Evolutionary conservation across 805 yeast genomes (phyloP).

Genomic region (Ogataea haglerorum): DNA sequence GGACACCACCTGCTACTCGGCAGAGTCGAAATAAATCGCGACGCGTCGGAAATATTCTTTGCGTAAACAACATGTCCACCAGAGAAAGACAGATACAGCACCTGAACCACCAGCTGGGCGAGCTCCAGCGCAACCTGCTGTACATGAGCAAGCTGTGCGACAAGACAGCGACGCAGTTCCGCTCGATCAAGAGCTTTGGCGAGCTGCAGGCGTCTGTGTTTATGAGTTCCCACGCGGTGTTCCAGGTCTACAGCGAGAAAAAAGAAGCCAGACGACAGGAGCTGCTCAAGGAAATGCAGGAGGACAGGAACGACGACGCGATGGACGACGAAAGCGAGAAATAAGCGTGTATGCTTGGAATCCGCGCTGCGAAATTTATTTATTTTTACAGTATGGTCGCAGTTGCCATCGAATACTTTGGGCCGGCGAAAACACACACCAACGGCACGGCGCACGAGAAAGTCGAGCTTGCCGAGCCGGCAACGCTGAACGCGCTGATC

Average conservation of each 20-base stretch:
- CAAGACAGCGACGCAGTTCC: conserved; percentile 27
- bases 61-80: conserved; percentile 11
- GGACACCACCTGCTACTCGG: conserved; percentile 1
- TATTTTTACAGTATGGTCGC: conserved; percentile 7
- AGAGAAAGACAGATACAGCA: conserved; percentile 22
- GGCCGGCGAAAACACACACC: conserved; percentile 32
- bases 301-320: conserved; percentile 5
- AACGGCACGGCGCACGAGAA: conserved; percentile 15
- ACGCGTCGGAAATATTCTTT: conserved; percentile 6
- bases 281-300: conserved; percentile 12
- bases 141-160: conserved; percentile 19
- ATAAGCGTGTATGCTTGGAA: neutral
- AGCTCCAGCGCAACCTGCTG: conserved; percentile 23
- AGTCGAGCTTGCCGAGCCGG: neutral
- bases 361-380: neutral
- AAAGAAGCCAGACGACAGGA: conserved; percentile 22
- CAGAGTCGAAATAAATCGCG: conserved; percentile 1
- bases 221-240: conserved; percentile 31
- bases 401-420: conserved; percentile 29
- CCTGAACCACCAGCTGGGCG: conserved; percentile 21
- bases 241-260: conserved; percentile 27
- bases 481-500: conserved; percentile 9
- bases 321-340: conserved; percentile 3
- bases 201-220: conserved; percentile 28
- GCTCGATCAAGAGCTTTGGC: conserved; percentile 26